Percentiles rank a stretch among this genome's conserved stretches.
Evolutionary conservation across 805 yeast genomes (phyloP).

Genomic region (Cyberlindnera nakhonratchasimensis): DNA sequence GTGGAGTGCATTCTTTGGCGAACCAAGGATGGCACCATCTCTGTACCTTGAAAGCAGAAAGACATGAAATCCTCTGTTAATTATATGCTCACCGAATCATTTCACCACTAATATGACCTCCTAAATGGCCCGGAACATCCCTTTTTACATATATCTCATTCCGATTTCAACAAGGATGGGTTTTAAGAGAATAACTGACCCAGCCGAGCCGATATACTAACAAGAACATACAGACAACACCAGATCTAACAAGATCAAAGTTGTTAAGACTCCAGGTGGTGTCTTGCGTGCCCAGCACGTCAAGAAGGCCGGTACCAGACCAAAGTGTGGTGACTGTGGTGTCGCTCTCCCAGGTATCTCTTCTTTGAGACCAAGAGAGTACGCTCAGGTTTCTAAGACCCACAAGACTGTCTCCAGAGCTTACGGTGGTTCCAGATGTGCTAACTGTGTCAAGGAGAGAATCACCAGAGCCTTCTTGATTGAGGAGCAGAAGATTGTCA

Average conservation of each 20-base stretch:
- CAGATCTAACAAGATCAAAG: slow-evolving; percentile 98
- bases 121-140: not conserved
- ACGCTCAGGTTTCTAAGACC: slow-evolving; percentile 92
- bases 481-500: slow-evolving; percentile 99
- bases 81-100: not conserved
- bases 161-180: not conserved
- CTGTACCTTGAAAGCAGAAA: too few relatives aligned
- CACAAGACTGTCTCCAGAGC: slow-evolving; percentile 99
- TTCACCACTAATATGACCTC: not conserved
- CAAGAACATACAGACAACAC: slow-evolving; percentile 80
- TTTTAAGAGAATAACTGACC: not conserved
- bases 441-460: slow-evolving; percentile 99
- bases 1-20: too few relatives aligned
- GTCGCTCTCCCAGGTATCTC: slow-evolving; percentile 80
- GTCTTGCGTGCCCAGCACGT: slow-evolving; percentile 96
- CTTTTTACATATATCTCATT: not conserved
- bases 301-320: slow-evolving; percentile 81
- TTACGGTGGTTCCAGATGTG: slow-evolving; percentile 99
- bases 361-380: slow-evolving; percentile 97
- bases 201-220: slow-evolving; percentile 24
- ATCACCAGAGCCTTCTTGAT: slow-evolving; percentile 98
- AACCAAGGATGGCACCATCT: too few relatives aligned
- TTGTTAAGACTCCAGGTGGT: slow-evolving; percentile 99
- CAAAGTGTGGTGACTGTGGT: slow-evolving; percentile 84
- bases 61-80: not conserved